Base-by-base conservation (phyloP, 371 early-diverging fungal species). In the Funneliformis caledonium region DNA sequence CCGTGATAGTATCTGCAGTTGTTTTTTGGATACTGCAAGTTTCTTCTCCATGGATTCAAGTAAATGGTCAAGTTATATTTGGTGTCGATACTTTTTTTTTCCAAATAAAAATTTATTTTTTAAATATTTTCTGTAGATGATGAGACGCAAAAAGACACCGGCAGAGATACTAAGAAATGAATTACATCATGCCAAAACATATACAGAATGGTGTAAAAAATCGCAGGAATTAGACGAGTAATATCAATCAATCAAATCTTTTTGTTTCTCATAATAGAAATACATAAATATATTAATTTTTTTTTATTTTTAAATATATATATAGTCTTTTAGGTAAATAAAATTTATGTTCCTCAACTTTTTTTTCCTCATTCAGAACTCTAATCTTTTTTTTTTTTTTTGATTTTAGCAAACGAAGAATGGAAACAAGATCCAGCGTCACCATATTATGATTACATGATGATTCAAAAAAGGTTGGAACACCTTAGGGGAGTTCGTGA, bases 361-460 rank as follows among this genome's bases (percentile, higher is more conserved):
- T n/a, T 80, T 12, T 76, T 45, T 78, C 12, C 65, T 64, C 14
- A 9, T 60, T 48, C 26, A 67, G 16, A 22, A n/a, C 2, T 26
- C 43, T n/a, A 68, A 19, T 22, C 4, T 16, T 43, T 48, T 48
- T 65, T 70, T 14, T 22, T 37, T 47, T 22, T 26, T 26, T 26
- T 26, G 26, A 26, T 76, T 62, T 80, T 77, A 84, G 92, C 87
- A 43, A 89, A 89, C 19, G 91, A 91, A 82, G 83, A 78, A 48
- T 92, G 93, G 93, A 87, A 88, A 62, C 82, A 83, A 26, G 84
- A 88, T 72, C 88, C 90, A 8, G 82, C 81, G 0, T 90, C 89
- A 3, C 86, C 85, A 74, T 73, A 88, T n/a, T 94, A 94, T 81
- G 95, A 94, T 80, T 90, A 92, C 81, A 88, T 88, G 64, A 83